These are phyloP conservation scores for Solanum arcanum DNA, from an alignment of 257 asterid species.

Conservation along the genomic window DNA sequence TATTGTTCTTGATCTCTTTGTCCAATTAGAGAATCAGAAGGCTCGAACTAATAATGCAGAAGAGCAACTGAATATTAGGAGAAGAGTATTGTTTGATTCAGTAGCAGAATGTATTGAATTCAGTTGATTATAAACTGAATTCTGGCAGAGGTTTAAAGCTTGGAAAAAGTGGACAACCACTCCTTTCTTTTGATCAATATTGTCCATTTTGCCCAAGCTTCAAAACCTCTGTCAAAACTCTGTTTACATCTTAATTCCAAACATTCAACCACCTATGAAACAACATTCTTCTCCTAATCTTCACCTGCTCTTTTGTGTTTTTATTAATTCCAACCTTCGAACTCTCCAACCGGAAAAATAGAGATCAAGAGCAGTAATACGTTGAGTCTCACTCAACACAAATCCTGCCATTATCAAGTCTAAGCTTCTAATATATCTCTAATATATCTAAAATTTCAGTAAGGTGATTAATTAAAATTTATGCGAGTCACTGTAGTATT, in stretches of 20 bases:
- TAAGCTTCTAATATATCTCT: slow-evolving; percentile 25
- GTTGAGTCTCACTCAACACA: slow-evolving; percentile 45
- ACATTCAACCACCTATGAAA: slow-evolving; percentile 66
- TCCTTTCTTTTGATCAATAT: neutral
- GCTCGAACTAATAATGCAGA: no score
- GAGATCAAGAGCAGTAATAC: slow-evolving; percentile 36
- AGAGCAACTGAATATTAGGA: no score
- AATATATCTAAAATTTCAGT: slow-evolving; percentile 56
- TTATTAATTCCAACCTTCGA: slow-evolving; percentile 21
- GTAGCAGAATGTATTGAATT: no score
- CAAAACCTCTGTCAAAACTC: slow-evolving; percentile 28
- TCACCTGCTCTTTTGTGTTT: slow-evolving; percentile 24
- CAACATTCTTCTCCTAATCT: slow-evolving; percentile 44
- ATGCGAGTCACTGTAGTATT: slow-evolving; percentile 15
- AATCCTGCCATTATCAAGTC: slow-evolving; percentile 43
- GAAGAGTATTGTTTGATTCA: no score
- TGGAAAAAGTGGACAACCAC: slow-evolving; percentile 45
- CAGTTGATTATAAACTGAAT: slow-evolving; percentile 18
- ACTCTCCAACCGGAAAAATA: slow-evolving; percentile 48
- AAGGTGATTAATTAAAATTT: slow-evolving; percentile 25
- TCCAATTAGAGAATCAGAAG: no score
- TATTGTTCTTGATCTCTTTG: no score
- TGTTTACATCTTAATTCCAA: slow-evolving; percentile 30
- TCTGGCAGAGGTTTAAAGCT: neutral
- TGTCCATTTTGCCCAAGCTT: slow-evolving; percentile 49